Evolutionary conservation across 1,284 basidiomycete species (phyloP), one percentile per base, ranked within the genome.

Genomic region (Trametes sp.): DNA sequence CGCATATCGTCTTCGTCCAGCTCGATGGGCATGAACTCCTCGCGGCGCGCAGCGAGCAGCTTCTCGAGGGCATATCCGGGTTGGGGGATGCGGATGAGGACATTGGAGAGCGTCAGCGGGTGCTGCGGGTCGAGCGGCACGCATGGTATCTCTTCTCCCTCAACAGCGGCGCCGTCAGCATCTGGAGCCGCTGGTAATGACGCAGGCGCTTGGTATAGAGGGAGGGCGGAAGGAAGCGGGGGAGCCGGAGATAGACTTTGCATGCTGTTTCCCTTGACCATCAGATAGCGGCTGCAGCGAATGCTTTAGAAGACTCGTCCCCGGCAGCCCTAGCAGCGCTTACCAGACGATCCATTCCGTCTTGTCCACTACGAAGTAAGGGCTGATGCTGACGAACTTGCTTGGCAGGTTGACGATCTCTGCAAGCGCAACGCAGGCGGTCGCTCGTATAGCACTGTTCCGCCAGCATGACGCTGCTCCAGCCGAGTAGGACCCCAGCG

Each of bases 301-400:
- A 53, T 11, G 26, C 26, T 21, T 11, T 6, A 38, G n/a, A 9
- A 28, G 23, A 21, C 24, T 28, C n/a, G n/a, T n/a, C n/a, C n/a
- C n/a, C n/a, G n/a, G n/a, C n/a, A n/a, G n/a, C n/a, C n/a, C n/a
- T n/a, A n/a, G n/a, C n/a, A n/a, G n/a, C n/a, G n/a, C 84, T 45
- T 67, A 87, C 87, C 87, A 88, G 69, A 88, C 78, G 59, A 88
- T 86, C 86, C 87, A 88, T 38, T 85, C 79, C 0, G 86, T 87
- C 59, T 87, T 75, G 26, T 80, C 73, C 35, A 89, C 80, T 1
- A 89, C 87, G 59, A 84, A 86, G 70, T 80, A 82, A 1, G 86
- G 85, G 50, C 77, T 74, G 0, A 66, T 68, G 60, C 78, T 80
- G 10, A 83, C 81, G 62, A 88, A 89, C 55, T 82, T 64, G 0